Percentiles rank a stretch among this genome's conserved stretches.
Evolutionary conservation across 768 basidiomycete genomes (phyloP).

Genomic region (Pisolithus marmoratus): DNA sequence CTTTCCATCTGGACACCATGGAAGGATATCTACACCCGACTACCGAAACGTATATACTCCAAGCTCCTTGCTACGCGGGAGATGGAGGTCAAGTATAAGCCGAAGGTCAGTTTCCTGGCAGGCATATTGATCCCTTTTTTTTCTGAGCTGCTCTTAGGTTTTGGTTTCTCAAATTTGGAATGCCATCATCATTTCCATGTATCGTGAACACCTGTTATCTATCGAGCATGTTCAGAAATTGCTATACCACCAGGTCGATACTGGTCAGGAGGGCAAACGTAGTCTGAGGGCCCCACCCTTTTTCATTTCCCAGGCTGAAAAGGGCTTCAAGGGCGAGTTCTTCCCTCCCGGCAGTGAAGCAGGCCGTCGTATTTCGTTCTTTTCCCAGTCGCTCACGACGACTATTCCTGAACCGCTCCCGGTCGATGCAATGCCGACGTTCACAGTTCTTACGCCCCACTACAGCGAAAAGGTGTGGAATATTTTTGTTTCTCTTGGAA

Average conservation of each 20-base stretch:
- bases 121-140: neutral
- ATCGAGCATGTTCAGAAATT: conserved; percentile 99
- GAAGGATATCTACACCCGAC: conserved; percentile 92
- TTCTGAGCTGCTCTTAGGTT: conserved; percentile 47
- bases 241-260: conserved; percentile 94
- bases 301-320: conserved; percentile 95
- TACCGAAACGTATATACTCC: conserved; percentile 95
- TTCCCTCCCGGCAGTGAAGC: conserved; percentile 95
- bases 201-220: conserved; percentile 95
- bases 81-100: conserved; percentile 99
- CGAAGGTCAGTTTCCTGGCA: conserved; percentile 63
- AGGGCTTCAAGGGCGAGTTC: conserved; percentile 79
- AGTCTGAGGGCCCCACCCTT: conserved; percentile 94
- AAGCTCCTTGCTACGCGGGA: conserved; percentile 91
- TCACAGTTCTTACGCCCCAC: conserved; percentile 96
- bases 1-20: conserved; percentile 99
- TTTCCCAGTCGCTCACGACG: conserved; percentile 97
- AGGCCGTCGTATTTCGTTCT: conserved; percentile 97
- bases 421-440: conserved; percentile 99
- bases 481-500: neutral
- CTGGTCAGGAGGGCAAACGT: conserved; percentile 76
- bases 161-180: conserved; percentile 99
- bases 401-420: conserved; percentile 88
- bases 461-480: conserved; percentile 89
- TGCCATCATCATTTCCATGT: conserved; percentile 99